A percentile compares a stretch with the other conserved stretches of the same genome.
These are phyloP conservation scores for Naegleria lovaniensis DNA, from an alignment of 208 protist genomes.

Conservation along the genomic window DNA sequence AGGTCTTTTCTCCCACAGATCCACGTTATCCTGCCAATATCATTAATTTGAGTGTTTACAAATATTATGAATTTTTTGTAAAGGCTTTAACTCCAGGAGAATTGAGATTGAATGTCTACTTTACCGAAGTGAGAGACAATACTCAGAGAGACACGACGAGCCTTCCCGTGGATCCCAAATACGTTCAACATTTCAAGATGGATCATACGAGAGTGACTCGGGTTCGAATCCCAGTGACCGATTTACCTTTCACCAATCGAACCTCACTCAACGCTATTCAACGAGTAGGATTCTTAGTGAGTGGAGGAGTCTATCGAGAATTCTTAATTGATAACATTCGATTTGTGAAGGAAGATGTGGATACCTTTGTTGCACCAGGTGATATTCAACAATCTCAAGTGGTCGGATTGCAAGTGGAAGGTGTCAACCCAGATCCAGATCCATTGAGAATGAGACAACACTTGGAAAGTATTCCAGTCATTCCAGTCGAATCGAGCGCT, in stretches of 20 bases:
- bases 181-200: background rate
- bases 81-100: background rate
- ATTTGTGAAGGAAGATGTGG: background rate
- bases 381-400: too few relatives aligned
- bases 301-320: background rate
- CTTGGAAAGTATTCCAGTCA: too few relatives aligned
- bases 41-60: background rate
- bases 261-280: background rate
- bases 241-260: background rate
- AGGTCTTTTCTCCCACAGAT: background rate
- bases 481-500: too few relatives aligned
- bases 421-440: too few relatives aligned
- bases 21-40: background rate
- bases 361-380: too few relatives aligned
- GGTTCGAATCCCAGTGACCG: background rate
- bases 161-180: background rate
- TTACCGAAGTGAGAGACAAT: background rate
- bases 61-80: constrained; percentile 7
- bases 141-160: too few relatives aligned
- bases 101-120: background rate
- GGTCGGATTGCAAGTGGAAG: too few relatives aligned
- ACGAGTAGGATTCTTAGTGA: background rate
- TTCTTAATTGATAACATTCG: background rate
- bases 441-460: too few relatives aligned
- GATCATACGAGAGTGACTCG: background rate